phyloP scores from a whole-genome alignment of 2,329 filamentous ascomycete species.

The Clarireedia paspali region DNA sequence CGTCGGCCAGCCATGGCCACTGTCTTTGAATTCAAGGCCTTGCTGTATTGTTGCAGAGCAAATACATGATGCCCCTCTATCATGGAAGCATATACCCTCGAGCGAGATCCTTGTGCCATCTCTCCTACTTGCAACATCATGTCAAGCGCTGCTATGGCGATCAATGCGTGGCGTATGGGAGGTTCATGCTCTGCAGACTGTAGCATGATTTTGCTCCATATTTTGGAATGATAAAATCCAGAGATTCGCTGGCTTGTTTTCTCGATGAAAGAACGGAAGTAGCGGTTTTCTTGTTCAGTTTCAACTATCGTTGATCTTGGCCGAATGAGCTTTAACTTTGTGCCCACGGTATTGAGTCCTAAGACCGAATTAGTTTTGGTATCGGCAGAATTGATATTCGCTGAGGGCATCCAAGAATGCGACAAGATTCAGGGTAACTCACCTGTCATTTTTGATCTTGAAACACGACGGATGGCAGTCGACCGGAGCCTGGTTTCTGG shows the following conservation, averaged over 20 bases:
- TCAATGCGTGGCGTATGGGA: not conserved
- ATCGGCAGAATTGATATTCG: not conserved
- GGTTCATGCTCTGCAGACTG: not conserved
- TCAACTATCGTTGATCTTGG: not conserved
- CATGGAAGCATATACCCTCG: not conserved
- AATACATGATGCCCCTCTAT: not conserved
- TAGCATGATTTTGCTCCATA: not conserved
- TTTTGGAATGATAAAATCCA: not conserved
- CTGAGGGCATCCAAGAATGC: not conserved
- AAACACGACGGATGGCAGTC: too few relatives aligned
- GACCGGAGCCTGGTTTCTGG: not conserved
- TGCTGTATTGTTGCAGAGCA: not conserved
- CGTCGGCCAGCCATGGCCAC: not conserved
- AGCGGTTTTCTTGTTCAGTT: not conserved
- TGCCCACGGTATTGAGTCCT: not conserved
- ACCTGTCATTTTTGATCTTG: not conserved
- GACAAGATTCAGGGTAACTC: not conserved
- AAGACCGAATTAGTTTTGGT: not conserved
- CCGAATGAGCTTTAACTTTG: not conserved
- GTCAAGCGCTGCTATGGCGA: conserved; percentile 1
- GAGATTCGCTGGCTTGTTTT: not conserved
- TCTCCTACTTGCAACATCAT: not conserved
- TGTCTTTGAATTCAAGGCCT: not conserved
- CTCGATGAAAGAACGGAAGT: not conserved
- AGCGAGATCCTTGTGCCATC: not conserved